A percentile compares a stretch with the other conserved stretches of the same genome.
phyloP scores from a whole-genome alignment of 2,329 filamentous ascomycete species.

The Penicillium sp. region DNA sequence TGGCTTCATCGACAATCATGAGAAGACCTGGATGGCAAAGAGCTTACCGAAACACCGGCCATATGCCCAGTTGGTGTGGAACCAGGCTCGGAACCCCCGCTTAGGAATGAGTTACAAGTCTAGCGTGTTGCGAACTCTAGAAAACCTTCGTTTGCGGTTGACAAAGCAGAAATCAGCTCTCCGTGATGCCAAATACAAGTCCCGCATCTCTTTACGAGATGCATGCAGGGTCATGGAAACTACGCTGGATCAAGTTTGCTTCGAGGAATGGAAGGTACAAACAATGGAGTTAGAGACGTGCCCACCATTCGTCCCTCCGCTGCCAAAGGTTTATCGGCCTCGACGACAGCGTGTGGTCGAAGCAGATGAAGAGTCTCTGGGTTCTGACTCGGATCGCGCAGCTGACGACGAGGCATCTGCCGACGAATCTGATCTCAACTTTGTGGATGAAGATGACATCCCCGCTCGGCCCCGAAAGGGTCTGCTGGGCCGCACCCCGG shows the following conservation, averaged over 20 bases:
- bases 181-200: conserved; percentile 57
- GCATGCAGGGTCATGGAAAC: conserved; percentile 67
- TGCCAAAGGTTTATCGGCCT: conserved; percentile 24
- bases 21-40: conserved; percentile 62
- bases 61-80: conserved; percentile 69
- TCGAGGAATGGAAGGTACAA: conserved; percentile 52
- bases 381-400: conserved; percentile 1
- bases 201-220: conserved; percentile 58
- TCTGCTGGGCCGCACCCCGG: neutral
- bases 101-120: conserved; percentile 41
- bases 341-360: conserved; percentile 8
- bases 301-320: conserved; percentile 35
- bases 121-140: conserved; percentile 30
- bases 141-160: neutral
- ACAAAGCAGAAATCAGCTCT: conserved; percentile 58
- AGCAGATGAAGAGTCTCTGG: conserved; percentile 10
- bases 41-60: conserved; percentile 62
- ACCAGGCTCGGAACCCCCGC: conserved; percentile 54
- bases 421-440: neutral
- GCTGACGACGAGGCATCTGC: neutral
- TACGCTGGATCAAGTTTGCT: conserved; percentile 65
- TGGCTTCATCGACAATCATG: conserved; percentile 58
- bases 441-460: neutral
- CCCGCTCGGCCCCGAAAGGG: neutral
- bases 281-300: conserved; percentile 46